These are phyloP conservation scores for Physaria fendleri DNA, from an alignment of 345 rosid species.

Conservation along the genomic window DNA sequence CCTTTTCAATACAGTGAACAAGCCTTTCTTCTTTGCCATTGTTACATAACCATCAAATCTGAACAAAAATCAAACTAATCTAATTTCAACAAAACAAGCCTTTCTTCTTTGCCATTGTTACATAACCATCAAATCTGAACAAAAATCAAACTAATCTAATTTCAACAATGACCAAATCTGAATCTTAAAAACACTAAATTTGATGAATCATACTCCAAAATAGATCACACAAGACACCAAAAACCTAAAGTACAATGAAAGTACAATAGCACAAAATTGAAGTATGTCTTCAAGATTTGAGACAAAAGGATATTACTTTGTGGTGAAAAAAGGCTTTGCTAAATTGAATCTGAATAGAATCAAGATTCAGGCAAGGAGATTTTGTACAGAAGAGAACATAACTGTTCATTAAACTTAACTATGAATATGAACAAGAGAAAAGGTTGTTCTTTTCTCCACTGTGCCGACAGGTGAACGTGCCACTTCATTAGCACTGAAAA, in stretches of 20 bases:
- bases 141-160: neutral
- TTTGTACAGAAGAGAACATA: constrained; percentile 14
- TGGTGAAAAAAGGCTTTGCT: neutral
- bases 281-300: constrained; percentile 17
- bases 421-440: constrained; percentile 25
- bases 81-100: too few species aligned
- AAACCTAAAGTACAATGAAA: neutral
- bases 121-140: constrained; percentile 7
- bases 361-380: constrained; percentile 2
- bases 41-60: constrained; percentile 29
- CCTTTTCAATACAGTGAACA: constrained; percentile 61
- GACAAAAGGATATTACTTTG: constrained; percentile 18
- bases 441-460: constrained; percentile 26
- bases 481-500: constrained; percentile 15
- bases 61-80: neutral
- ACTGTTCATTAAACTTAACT: constrained; percentile 17
- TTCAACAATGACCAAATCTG: constrained; percentile 3
- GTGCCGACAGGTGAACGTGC: constrained; percentile 33
- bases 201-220: neutral
- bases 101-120: too few species aligned
- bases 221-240: constrained; percentile 16
- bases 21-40: constrained; percentile 71
- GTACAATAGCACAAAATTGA: neutral
- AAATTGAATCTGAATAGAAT: neutral
- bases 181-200: neutral